Conservation (phyloP, 257 asterid species). For the Gentiana macrophylla region DNA sequence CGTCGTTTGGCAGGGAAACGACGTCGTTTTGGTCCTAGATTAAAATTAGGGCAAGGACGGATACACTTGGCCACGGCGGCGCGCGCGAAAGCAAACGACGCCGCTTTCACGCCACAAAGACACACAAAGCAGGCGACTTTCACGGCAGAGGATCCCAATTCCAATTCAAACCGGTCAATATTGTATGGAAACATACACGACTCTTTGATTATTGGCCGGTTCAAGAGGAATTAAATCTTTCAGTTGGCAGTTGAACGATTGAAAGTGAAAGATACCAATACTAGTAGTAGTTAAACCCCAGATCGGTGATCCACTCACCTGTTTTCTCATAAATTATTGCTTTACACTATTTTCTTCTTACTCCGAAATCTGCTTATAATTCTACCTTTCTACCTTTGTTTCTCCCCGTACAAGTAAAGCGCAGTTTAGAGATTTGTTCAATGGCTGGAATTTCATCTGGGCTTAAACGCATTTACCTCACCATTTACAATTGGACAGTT, state of each 20-base stretch:
- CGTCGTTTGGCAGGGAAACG: too few relatives aligned
- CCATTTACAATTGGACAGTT: constrained; percentile 66
- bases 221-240: background rate
- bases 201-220: too few relatives aligned
- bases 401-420: background rate
- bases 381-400: background rate
- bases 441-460: constrained; percentile 58
- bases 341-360: background rate
- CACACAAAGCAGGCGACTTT: too few relatives aligned
- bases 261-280: background rate
- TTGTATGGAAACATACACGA: too few relatives aligned
- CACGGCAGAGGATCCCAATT: too few relatives aligned
- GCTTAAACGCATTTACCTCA: constrained; percentile 57
- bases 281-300: background rate
- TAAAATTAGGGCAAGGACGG: too few relatives aligned
- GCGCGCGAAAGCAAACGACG: too few relatives aligned
- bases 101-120: too few relatives aligned
- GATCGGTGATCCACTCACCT: constrained; percentile 13
- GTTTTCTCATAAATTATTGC: background rate
- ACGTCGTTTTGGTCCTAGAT: too few relatives aligned
- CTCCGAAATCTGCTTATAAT: background rate
- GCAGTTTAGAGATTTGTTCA: background rate
- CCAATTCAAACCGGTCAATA: too few relatives aligned
- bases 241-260: constrained; percentile 9
- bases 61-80: too few relatives aligned